phyloP scores from a whole-genome alignment of 352 stramenopile species.

The Phytophthora crassamura region DNA sequence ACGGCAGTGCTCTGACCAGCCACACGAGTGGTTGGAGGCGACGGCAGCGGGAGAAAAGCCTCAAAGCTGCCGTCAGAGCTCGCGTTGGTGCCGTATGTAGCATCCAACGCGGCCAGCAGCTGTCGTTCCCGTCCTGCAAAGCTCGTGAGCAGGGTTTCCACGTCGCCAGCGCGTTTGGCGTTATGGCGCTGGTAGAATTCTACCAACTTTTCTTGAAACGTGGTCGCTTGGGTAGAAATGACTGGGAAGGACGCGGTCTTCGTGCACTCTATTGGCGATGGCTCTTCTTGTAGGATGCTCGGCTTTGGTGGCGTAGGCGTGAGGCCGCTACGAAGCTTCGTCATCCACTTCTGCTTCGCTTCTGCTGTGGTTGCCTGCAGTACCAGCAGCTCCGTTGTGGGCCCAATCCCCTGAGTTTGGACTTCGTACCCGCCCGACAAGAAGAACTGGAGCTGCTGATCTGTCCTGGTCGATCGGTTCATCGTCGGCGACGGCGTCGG shows the following conservation, averaged over 20 bases:
- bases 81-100: conserved; percentile 59
- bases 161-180: conserved; percentile 86
- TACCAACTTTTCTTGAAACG: conserved; percentile 61
- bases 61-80: conserved; percentile 42
- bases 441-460: conserved; percentile 36
- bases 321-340: conserved; percentile 54
- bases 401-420: background rate
- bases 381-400: conserved; percentile 33
- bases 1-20: conserved; percentile 1
- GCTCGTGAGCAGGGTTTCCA: conserved; percentile 71
- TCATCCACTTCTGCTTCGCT: conserved; percentile 62
- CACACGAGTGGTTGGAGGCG: conserved; percentile 5
- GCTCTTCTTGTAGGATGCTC: conserved; percentile 1
- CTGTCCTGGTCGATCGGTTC: conserved; percentile 15
- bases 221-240: conserved; percentile 26
- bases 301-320: conserved; percentile 26
- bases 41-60: conserved; percentile 25
- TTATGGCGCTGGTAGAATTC: conserved; percentile 93
- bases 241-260: background rate
- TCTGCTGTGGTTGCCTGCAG: conserved; percentile 48
- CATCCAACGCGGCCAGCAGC: conserved; percentile 66
- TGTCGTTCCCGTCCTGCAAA: conserved; percentile 66
- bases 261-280: background rate
- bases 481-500: conserved; percentile 39
- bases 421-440: conserved; percentile 28